These are phyloP conservation scores for Hygrocybe coccinea DNA, from an alignment of 768 basidiomycete species.

Conservation along the genomic window DNA sequence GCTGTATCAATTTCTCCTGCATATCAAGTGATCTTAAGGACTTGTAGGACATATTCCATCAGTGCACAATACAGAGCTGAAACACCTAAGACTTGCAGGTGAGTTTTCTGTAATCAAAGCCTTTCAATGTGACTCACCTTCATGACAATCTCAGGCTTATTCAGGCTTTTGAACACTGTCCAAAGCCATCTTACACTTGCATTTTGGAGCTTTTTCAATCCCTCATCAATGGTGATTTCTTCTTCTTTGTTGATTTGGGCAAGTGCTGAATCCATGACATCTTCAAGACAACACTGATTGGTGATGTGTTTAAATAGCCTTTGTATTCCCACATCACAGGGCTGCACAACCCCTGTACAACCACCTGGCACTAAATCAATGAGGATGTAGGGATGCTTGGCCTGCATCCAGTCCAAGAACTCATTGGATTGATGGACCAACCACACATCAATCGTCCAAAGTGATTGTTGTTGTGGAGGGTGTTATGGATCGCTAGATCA, in stretches of 20 bases:
- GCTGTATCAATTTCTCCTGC: not conserved
- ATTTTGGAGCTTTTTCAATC: not conserved
- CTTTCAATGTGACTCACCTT: no score
- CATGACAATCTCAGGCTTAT: no score
- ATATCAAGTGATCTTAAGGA: not conserved
- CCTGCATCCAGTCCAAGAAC: conserved; percentile 32
- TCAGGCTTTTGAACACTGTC: no score
- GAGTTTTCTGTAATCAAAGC: no score
- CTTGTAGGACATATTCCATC: not conserved
- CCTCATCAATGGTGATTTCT: not conserved
- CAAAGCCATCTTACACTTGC: no score
- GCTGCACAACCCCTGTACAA: conserved; percentile 20
- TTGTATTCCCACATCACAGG: no score
- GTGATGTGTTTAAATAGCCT: conserved; percentile 4
- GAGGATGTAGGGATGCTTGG: conserved; percentile 24
- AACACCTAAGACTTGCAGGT: no score
- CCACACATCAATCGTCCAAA: conserved; percentile 33
- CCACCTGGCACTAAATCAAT: conserved; percentile 32
- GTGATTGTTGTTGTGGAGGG: conserved; percentile 26
- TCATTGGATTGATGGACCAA: conserved; percentile 34
- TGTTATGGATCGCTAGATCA: no score
- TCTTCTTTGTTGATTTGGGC: not conserved
- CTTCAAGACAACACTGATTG: conserved; percentile 17
- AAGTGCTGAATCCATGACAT: not conserved
- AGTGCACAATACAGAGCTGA: no score